Percentiles rank a stretch among this genome's conserved stretches.
Conservation (phyloP, 495 filamentous ascomycete genomes). For the Beverwykella pulmonaria region DNA sequence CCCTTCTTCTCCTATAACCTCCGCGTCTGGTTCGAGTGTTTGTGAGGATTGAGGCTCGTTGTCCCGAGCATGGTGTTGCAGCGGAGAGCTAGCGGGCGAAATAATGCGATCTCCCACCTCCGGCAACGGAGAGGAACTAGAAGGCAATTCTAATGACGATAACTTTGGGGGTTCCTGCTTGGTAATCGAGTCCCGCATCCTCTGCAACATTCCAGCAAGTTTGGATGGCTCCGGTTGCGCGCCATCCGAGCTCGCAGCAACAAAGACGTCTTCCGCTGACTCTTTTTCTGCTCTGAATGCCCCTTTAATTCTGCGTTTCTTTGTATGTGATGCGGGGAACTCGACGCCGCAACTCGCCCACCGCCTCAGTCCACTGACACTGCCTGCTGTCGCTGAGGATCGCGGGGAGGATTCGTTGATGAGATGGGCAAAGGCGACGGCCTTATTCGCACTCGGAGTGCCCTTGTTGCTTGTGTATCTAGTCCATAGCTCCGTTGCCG, state of each 20-base stretch:
- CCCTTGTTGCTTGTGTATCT: conserved; percentile 57
- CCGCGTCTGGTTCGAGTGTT: not conserved
- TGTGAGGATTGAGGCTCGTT: not conserved
- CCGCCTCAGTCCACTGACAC: conserved; percentile 44
- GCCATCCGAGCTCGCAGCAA: conserved; percentile 43
- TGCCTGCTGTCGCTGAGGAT: conserved; percentile 41
- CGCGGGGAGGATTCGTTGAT: conserved; percentile 45
- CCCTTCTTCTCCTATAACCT: conserved; percentile 24
- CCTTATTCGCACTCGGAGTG: conserved; percentile 27
- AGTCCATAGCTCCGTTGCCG: conserved; percentile 84
- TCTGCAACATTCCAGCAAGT: conserved; percentile 65
- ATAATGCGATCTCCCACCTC: conserved; percentile 45
- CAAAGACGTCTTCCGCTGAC: conserved; percentile 56
- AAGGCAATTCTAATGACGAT: conserved; percentile 38
- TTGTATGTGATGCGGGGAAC: conserved; percentile 56
- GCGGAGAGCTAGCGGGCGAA: conserved; percentile 54
- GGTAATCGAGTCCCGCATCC: conserved; percentile 64
- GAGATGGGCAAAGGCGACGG: conserved; percentile 42
- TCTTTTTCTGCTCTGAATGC: conserved; percentile 18
- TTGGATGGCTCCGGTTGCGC: conserved; percentile 58
- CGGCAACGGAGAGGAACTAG: conserved; percentile 61
- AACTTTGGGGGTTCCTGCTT: conserved; percentile 26
- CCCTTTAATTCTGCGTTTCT: conserved; percentile 54
- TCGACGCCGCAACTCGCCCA: conserved; percentile 69
- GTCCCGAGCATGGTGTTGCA: conserved; percentile 42